phyloP scores from a whole-genome alignment of 2,329 filamentous ascomycete species.

The Elsinoe arachidis region DNA sequence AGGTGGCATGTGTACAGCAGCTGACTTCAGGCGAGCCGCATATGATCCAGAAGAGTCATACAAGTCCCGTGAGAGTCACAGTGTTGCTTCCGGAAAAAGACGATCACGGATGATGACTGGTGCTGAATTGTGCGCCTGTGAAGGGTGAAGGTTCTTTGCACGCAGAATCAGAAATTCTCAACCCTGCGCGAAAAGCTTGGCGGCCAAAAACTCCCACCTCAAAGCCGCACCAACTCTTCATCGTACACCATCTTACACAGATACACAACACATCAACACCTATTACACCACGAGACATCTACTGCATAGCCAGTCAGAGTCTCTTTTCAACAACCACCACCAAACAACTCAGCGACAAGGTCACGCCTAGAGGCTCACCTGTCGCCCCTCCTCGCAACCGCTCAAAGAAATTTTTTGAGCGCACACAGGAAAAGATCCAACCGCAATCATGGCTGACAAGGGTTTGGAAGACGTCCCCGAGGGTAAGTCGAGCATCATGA shows the following conservation, averaged over 20 bases:
- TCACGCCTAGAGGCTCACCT: conserved; percentile 8
- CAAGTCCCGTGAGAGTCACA: background rate
- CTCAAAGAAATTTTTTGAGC: conserved; percentile 11
- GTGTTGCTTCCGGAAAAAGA: background rate
- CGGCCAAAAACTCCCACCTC: conserved; percentile 42
- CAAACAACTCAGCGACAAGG: conserved; percentile 5
- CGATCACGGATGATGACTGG: background rate
- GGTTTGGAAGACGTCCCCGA: conserved; percentile 97
- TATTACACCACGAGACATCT: conserved; percentile 2
- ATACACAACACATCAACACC: background rate
- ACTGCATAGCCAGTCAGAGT: conserved; percentile 13
- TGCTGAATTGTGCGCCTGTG: no score
- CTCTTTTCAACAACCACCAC: background rate
- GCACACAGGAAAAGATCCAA: conserved; percentile 34
- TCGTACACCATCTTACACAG: conserved; percentile 1
- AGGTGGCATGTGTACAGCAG: conserved; percentile 17
- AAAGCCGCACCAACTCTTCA: conserved; percentile 22
- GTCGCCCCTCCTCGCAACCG: conserved; percentile 8
- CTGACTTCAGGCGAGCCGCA: background rate
- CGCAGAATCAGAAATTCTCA: no score
- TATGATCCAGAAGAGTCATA: no score
- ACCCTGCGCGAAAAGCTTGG: background rate
- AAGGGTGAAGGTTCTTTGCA: background rate
- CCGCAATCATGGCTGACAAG: conserved; percentile 98
- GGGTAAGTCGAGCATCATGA: conserved; percentile 52